Conservation (phyloP, 176 grass and related monocot species). For the Rhynchospora breviuscula region DNA sequence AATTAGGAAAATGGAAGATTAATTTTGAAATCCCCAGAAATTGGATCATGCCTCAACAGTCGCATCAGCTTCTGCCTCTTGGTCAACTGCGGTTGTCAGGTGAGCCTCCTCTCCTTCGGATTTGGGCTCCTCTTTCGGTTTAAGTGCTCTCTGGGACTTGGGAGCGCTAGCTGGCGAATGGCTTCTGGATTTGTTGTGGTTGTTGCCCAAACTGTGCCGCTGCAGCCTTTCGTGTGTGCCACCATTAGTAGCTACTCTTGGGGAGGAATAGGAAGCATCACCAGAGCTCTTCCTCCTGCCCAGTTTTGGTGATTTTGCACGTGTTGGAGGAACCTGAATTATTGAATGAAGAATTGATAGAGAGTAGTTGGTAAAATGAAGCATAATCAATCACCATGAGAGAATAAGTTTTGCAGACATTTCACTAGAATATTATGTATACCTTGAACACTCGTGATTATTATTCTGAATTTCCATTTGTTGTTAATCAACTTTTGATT, state of each 20-base stretch:
- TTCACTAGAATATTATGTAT: no score
- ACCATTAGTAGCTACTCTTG: background rate
- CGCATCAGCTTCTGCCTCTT: background rate
- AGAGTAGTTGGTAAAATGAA: background rate
- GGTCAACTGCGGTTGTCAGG: background rate
- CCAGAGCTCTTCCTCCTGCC: conserved; percentile 35
- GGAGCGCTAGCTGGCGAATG: background rate
- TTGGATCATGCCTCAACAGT: conserved; percentile 16
- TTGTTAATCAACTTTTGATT: no score
- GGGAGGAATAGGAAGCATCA: background rate
- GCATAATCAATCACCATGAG: background rate
- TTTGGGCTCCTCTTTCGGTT: conserved; percentile 14
- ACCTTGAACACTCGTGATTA: background rate
- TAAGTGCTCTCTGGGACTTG: conserved; percentile 8
- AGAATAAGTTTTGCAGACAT: background rate
- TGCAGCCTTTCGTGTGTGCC: conserved; percentile 3
- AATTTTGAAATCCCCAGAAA: conserved; percentile 2
- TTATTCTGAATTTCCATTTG: background rate
- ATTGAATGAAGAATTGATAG: background rate
- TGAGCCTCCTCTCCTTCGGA: conserved; percentile 5
- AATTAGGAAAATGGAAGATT: conserved; percentile 13
- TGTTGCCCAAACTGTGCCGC: conserved; percentile 6
- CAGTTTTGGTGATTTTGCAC: conserved; percentile 46
- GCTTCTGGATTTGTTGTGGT: conserved; percentile 8
- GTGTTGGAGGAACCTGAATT: conserved; percentile 36